Evolutionary conservation across 345 rosid genomes (phyloP).

Genomic region (Salix viminalis): DNA sequence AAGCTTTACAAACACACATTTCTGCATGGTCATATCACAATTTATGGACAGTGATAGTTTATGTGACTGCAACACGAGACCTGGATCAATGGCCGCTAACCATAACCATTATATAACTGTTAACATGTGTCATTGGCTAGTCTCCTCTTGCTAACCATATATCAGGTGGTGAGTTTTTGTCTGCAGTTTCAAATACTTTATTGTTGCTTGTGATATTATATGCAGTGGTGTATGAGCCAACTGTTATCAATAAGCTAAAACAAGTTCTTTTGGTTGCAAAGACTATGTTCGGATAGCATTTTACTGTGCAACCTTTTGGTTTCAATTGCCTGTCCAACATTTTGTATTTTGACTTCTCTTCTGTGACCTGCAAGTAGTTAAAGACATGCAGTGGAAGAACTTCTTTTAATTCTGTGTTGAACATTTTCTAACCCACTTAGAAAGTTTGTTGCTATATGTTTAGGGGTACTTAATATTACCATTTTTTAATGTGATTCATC

Average conservation of each 20-base stretch:
- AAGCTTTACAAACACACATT: not conserved
- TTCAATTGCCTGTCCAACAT: not conserved
- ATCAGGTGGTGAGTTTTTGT: not conserved
- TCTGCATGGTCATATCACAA: not conserved
- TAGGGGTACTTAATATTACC: not conserved
- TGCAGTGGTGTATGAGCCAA: not conserved
- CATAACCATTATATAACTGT: not conserved
- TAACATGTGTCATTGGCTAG: not conserved
- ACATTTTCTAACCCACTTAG: not conserved
- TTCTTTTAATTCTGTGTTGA: not conserved
- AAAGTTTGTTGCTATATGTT: not conserved
- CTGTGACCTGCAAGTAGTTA: not conserved
- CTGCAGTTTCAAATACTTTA: not conserved
- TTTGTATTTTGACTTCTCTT: not conserved
- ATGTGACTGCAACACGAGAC: not conserved
- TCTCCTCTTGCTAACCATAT: not conserved
- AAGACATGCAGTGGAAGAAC: not conserved
- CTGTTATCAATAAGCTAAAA: not conserved
- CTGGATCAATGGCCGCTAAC: not conserved
- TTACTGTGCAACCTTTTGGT: not conserved
- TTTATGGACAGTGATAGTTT: not conserved
- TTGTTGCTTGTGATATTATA: not conserved
- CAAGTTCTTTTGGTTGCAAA: not conserved
- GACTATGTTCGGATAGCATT: not conserved
- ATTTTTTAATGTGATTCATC: not conserved